Percentiles rank a stretch among this genome's conserved stretches.
Evolutionary conservation across 495 filamentous ascomycete genomes (phyloP).

Genomic region (Aspergillus cristatus): DNA sequence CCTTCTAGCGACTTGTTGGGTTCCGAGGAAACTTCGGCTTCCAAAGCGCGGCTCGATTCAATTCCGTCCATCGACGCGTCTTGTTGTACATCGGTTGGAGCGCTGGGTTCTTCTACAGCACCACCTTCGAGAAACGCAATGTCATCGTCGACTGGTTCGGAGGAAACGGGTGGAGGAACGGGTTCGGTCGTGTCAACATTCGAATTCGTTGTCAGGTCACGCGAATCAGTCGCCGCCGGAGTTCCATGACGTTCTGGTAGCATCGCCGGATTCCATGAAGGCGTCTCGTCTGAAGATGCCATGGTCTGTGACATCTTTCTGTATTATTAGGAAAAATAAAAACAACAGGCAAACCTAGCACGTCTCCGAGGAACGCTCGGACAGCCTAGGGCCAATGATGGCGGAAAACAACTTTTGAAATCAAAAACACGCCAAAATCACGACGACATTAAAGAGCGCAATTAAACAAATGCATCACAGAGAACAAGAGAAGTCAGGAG

Average conservation of each 20-base stretch:
- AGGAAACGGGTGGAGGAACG: background rate
- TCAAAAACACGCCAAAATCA: slow-evolving; percentile 6
- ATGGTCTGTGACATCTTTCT: slow-evolving; percentile 3
- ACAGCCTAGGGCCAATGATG: slow-evolving; percentile 7
- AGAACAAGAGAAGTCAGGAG: too few species aligned
- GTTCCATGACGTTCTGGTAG: slow-evolving; percentile 18
- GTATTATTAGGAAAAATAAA: background rate
- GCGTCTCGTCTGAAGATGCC: slow-evolving; percentile 12
- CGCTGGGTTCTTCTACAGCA: background rate
- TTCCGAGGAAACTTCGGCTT: too few species aligned
- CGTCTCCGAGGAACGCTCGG: slow-evolving; percentile 20
- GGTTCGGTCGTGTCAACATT: slow-evolving; percentile 5
- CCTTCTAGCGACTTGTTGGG: background rate
- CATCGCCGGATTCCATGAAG: slow-evolving; percentile 36
- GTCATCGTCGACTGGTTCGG: background rate
- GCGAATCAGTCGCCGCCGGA: slow-evolving; percentile 6
- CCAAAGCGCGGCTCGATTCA: background rate
- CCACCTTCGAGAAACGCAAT: too few species aligned
- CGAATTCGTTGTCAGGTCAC: slow-evolving; percentile 7
- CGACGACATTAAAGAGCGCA: slow-evolving; percentile 12
- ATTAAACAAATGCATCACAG: too few species aligned
- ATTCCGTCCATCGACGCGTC: background rate
- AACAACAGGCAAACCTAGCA: slow-evolving; percentile 11
- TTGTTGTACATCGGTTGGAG: slow-evolving; percentile 1
- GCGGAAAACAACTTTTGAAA: slow-evolving; percentile 3